Conservation (phyloP, 208 protist genomes). For the Crithidia sp. region DNA sequence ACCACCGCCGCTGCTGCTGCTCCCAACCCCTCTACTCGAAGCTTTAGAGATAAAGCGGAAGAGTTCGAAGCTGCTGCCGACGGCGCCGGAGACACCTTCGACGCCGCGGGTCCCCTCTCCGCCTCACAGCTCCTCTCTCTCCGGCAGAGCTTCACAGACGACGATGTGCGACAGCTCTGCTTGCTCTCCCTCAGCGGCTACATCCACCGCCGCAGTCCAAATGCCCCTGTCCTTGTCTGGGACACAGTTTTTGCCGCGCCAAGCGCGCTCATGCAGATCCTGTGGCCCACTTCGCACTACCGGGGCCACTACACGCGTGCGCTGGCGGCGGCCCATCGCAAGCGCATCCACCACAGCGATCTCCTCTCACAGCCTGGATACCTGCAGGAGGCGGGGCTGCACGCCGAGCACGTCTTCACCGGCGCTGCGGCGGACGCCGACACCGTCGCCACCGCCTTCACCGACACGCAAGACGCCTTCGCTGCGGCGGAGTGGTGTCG, state of each 20-base stretch:
- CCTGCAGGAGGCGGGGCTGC: constrained; percentile 23
- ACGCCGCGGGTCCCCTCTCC: constrained; percentile 17
- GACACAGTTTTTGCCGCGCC: constrained; percentile 10
- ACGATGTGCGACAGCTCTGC: constrained; percentile 14
- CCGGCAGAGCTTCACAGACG: constrained; percentile 19
- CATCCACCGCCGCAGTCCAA: background rate
- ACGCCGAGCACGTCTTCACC: constrained; percentile 11
- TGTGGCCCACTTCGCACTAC: constrained; percentile 18
- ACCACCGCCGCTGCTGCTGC: background rate
- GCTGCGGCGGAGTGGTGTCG: constrained; percentile 29
- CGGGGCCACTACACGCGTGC: constrained; percentile 10
- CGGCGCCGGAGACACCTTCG: constrained; percentile 3
- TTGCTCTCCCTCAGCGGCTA: background rate
- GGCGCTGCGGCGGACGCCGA: background rate
- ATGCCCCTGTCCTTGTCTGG: background rate
- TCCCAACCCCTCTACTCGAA: too few species aligned
- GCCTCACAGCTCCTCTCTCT: constrained; percentile 20
- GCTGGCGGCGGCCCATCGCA: constrained; percentile 3
- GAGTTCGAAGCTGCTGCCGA: constrained; percentile 3
- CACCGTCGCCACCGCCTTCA: background rate
- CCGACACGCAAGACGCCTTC: background rate
- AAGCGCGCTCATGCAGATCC: background rate
- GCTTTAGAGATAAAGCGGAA: background rate
- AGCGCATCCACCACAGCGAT: constrained; percentile 13
- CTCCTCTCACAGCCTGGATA: constrained; percentile 21